A percentile compares a stretch with the other conserved stretches of the same genome.
phyloP scores from a whole-genome alignment of 2,329 filamentous ascomycete genomes.

The Chrysoporthe deuterocubensis region DNA sequence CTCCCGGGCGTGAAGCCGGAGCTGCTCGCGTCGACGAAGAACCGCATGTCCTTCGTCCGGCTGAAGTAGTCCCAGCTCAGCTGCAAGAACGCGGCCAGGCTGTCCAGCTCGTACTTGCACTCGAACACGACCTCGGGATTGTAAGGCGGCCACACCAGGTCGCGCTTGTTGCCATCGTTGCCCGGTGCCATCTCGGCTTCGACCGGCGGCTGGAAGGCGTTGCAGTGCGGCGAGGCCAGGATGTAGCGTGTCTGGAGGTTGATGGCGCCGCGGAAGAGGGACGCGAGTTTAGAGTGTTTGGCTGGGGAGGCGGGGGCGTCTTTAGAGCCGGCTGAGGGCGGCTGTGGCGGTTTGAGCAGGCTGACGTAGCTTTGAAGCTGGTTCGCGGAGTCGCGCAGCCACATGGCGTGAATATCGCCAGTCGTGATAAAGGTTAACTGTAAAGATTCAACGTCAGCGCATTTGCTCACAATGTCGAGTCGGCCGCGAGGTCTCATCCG shows the following conservation, averaged over 20 bases:
- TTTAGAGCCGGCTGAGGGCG: neutral
- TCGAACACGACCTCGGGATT: slow-evolving; percentile 73
- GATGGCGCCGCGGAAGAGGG: slow-evolving; percentile 65
- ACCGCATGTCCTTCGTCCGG: slow-evolving; percentile 66
- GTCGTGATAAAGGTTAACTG: slow-evolving; percentile 73
- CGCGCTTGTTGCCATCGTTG: slow-evolving; percentile 24
- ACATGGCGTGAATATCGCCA: slow-evolving; percentile 80
- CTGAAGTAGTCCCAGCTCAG: slow-evolving; percentile 73
- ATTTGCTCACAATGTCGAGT: neutral
- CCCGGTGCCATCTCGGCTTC: slow-evolving; percentile 59
- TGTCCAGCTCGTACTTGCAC: slow-evolving; percentile 86
- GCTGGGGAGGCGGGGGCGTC: neutral
- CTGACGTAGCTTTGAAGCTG: slow-evolving; percentile 67
- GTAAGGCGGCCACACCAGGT: slow-evolving; percentile 44
- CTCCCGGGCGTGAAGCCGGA: neutral
- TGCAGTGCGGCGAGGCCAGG: slow-evolving; percentile 73
- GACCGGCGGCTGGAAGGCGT: slow-evolving; percentile 78
- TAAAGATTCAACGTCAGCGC: neutral
- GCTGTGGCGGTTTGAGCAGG: slow-evolving; percentile 49
- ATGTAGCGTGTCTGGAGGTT: slow-evolving; percentile 68
- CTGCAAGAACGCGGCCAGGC: slow-evolving; percentile 75
- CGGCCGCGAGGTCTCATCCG: neutral
- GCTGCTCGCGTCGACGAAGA: slow-evolving; percentile 62
- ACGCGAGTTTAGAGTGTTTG: slow-evolving; percentile 54
- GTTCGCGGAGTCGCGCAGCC: slow-evolving; percentile 76